Base-by-base conservation (phyloP, 2,329 filamentous ascomycete species). In the Colletotrichum lini region DNA sequence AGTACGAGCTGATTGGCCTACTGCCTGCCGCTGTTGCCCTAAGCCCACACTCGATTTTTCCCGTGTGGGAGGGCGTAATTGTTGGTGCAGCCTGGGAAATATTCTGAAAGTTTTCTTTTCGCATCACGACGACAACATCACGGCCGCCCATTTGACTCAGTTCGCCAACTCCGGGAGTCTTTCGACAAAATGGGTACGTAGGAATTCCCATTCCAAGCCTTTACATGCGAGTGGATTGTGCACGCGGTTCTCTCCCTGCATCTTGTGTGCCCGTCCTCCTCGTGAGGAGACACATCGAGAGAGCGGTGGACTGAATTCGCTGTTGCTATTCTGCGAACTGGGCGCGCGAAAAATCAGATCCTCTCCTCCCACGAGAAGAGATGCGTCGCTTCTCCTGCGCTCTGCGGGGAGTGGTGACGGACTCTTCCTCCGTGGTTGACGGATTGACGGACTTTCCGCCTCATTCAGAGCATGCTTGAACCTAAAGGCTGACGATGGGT, bases 181-280 rank as follows among this genome's bases (percentile, higher is more conserved):
- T 80, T 78, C 86, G 85, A 83, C 86, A 89, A 84, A 84, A 90
- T 90, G 88, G 88, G 88, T 90, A 90, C 85, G 88, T 88, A 86
- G 81, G 77, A 79, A 75, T 74, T 80, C 78, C 79, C 79, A 77
- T 80, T 65, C 78, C 77, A 78, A 81, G 80, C 80, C 80, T 81
- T 80, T 79, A 76, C 72, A 74, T 80, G 79, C 79, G 78, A 80
- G 79, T 80, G 78, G 78, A 76, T 53, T 64, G 26, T 69, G 69
- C 65, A 64, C 58, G 74, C 73, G n/a, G 58, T 52, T 45, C 57
- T 49, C 18, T 60, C 30, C 30, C 30, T 35, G 50, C 26, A 45
- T 35, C 35, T 40, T 38, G 40, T 21, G 35, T 38, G 35, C 8
- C 49, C 60, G 53, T 60, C 50, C 56, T 53, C 30, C 54, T 18